phyloP scores from a whole-genome alignment of 208 protist species.

The Wallacemonas collosoma region DNA sequence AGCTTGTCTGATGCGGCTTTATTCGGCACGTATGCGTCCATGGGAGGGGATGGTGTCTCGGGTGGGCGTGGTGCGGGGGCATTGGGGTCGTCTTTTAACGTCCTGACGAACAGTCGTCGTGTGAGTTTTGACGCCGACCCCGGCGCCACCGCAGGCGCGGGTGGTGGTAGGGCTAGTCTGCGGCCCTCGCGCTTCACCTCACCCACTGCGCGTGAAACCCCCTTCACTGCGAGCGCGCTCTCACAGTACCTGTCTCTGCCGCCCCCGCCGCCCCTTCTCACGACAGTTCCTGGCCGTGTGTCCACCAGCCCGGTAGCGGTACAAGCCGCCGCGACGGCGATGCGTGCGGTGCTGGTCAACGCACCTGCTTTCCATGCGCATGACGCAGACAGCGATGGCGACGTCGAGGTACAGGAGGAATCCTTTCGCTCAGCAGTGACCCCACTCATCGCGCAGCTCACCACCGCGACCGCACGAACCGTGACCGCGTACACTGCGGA shows the following conservation, averaged over 20 bases:
- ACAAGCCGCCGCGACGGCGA: neutral
- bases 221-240: neutral
- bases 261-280: neutral
- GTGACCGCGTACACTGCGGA: no score
- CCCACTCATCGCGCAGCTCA: neutral
- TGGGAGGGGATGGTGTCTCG: neutral
- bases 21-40: neutral
- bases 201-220: neutral
- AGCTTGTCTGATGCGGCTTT: conserved; percentile 2
- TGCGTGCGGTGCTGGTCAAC: neutral
- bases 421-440: conserved; percentile 3
- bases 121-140: neutral
- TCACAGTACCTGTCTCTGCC: neutral
- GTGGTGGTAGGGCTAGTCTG: neutral
- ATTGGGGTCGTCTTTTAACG: neutral
- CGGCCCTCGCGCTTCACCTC: neutral
- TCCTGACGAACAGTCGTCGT: neutral
- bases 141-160: neutral
- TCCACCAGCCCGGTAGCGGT: neutral
- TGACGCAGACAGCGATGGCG: neutral
- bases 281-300: neutral
- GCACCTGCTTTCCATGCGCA: no score
- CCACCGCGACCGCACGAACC: neutral
- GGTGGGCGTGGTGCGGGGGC: neutral
- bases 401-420: neutral